Base-by-base conservation (phyloP, 352 stramenopile genomes). In the Phytophthora pisi region DNA sequence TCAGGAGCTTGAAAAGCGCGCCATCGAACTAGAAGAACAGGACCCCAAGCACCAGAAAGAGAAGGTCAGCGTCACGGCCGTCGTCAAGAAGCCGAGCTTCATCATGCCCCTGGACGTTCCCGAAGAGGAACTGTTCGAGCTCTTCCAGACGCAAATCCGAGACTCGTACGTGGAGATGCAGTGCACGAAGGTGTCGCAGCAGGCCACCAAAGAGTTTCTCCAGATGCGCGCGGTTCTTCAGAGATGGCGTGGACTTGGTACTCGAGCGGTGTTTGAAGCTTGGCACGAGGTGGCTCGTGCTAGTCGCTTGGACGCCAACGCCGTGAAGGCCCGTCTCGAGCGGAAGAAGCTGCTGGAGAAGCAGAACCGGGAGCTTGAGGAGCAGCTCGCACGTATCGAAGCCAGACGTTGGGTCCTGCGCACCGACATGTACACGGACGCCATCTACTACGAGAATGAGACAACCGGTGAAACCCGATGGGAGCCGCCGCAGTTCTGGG, bases 361-460 rank as follows among this genome's bases (percentile, higher is more conserved):
- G 54, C 80, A 90, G 52, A 92, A 90, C 50, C 59, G 51, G 3
- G 61, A 61, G n/a, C 64, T 89, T 4, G 68, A 86, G 18, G 79
- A 90, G 57, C 63, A 89, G 40, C 57, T 92, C 13, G 64, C 55
- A 5, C 74, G 77, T 0, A 38, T 82, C 0, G 79, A 90, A 42
- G 84, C 84, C 18, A 57, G 70, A 24, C 80, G 72, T 8, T 92
- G 84, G 84, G 65, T 77, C 4, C 59, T 77, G 45, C 75, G 79
- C 10, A 71, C 82, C 1, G 83, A 92, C 43, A 78, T 84, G 70
- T 92, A 92, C 64, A 86, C 81, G 11, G 84, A 92, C 52, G 77
- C 64, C 3, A 68, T 90, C 8, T 92, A 89, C 68, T 92, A 82
- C 38, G 78, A 90, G 52, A 77, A 92, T 56, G 68, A 68, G 5